These are phyloP conservation scores for Paraconiothyrium sp. DNA, from an alignment of 2,329 filamentous ascomycete genomes.

Conservation along the genomic window DNA sequence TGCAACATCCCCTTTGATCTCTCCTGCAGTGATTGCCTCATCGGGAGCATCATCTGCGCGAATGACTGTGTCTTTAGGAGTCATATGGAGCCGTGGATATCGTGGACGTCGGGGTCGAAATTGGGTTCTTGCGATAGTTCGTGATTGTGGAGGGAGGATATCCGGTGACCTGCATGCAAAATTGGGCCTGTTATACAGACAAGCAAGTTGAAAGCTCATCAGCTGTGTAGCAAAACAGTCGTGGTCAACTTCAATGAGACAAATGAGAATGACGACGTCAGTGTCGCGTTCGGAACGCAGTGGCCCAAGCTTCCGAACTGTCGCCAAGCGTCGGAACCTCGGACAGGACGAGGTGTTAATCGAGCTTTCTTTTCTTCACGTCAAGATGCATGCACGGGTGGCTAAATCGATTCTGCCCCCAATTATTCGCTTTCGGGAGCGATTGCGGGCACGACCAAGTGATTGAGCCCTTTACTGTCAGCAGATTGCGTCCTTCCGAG, in stretches of 20 bases:
- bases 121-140: neutral
- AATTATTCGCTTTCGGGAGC: neutral
- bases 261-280: neutral
- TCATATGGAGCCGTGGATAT: constrained; percentile 17
- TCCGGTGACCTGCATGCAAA: neutral
- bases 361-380: constrained; percentile 5
- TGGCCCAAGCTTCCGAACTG: constrained; percentile 23
- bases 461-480: constrained; percentile 29
- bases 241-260: neutral
- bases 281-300: constrained; percentile 15
- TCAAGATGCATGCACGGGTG: constrained; percentile 6
- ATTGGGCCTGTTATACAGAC: neutral
- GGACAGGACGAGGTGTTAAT: constrained; percentile 9
- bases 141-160: neutral
- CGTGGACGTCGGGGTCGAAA: neutral
- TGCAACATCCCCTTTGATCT: constrained; percentile 29
- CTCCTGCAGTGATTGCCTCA: constrained; percentile 29
- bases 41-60: constrained; percentile 25
- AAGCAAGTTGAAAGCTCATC: neutral
- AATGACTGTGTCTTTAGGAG: constrained; percentile 12
- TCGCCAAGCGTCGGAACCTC: constrained; percentile 17
- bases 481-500: constrained; percentile 27
- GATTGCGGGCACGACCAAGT: neutral
- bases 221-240: neutral
- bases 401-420: neutral